These are phyloP conservation scores for Cetradonia linearis DNA, from an alignment of 495 filamentous ascomycete genomes.

Conservation along the genomic window DNA sequence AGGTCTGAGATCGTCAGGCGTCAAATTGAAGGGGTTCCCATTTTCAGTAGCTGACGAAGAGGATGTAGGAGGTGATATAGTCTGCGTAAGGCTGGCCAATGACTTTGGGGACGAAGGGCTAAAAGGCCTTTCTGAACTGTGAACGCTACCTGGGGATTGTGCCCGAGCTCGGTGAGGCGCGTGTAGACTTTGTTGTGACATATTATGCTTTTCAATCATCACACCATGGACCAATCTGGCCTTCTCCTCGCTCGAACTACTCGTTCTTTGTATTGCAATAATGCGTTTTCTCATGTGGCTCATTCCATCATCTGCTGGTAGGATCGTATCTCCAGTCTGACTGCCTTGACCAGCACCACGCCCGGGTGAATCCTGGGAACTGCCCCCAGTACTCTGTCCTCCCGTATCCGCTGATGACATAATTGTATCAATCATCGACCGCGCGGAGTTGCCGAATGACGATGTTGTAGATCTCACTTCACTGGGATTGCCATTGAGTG, in stretches of 20 bases:
- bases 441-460: conserved; percentile 16
- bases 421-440: conserved; percentile 21
- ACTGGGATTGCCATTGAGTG: conserved; percentile 26
- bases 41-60: conserved; percentile 27
- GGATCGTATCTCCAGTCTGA: conserved; percentile 26
- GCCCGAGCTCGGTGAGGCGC: conserved; percentile 24
- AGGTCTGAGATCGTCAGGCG: conserved; percentile 57
- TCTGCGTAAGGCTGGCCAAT: conserved; percentile 27
- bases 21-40: conserved; percentile 56
- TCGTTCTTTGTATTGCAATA: conserved; percentile 57
- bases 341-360: conserved; percentile 11
- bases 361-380: conserved; percentile 4
- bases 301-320: conserved; percentile 95
- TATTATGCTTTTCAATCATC: conserved; percentile 69
- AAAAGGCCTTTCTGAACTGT: conserved; percentile 30
- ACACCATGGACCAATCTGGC: conserved; percentile 73
- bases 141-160: conserved; percentile 31
- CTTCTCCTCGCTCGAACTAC: conserved; percentile 60
- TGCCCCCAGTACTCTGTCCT: conserved; percentile 16
- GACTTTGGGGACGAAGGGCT: conserved; percentile 31
- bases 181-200: conserved; percentile 32
- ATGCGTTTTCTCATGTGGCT: conserved; percentile 62
- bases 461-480: conserved; percentile 29
- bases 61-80: conserved; percentile 28
- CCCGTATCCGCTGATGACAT: conserved; percentile 23